Percentiles rank a stretch among this genome's conserved stretches.
Conservation (phyloP, 345 rosid genomes). For the Acer negundo region DNA sequence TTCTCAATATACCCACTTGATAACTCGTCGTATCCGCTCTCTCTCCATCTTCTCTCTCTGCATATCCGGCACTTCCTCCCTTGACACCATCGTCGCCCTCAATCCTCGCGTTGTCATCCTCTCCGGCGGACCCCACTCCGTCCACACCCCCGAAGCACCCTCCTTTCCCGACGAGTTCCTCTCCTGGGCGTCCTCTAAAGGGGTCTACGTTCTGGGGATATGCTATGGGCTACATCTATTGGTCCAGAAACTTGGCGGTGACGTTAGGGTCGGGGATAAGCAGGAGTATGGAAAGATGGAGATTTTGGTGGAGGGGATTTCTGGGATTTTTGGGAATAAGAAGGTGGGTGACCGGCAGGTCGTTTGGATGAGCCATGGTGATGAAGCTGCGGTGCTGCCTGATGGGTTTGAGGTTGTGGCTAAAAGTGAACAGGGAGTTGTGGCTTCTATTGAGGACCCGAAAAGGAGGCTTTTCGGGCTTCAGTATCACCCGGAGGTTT, state of each 20-base stretch:
- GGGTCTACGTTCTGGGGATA: constrained; percentile 69
- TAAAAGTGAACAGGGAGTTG: constrained; percentile 72
- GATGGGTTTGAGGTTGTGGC: constrained; percentile 78
- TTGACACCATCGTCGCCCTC: constrained; percentile 52
- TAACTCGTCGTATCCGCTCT: constrained; percentile 87
- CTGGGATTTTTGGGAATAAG: constrained; percentile 65
- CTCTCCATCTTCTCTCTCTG: constrained; percentile 86
- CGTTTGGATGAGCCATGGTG: constrained; percentile 99
- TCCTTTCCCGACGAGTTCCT: constrained; percentile 69
- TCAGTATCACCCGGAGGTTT: constrained; percentile 97
- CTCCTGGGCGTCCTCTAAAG: constrained; percentile 66
- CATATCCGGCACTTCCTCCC: constrained; percentile 79
- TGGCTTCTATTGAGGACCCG: constrained; percentile 74
- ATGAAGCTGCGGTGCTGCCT: constrained; percentile 74
- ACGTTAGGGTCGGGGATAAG: constrained; percentile 67
- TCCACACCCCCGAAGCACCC: constrained; percentile 71
- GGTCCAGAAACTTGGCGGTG: constrained; percentile 85
- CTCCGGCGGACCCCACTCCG: constrained; percentile 97
- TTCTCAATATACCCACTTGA: constrained; percentile 92
- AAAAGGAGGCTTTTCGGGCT: constrained; percentile 74
- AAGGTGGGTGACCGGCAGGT: constrained; percentile 67
- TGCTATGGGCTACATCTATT: constrained; percentile 89
- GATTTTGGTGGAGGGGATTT: constrained; percentile 55
- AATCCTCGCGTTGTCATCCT: constrained; percentile 82
- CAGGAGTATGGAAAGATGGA: constrained; percentile 99